phyloP scores from a whole-genome alignment of 306 rosid species.

The Vicia faba region DNA sequence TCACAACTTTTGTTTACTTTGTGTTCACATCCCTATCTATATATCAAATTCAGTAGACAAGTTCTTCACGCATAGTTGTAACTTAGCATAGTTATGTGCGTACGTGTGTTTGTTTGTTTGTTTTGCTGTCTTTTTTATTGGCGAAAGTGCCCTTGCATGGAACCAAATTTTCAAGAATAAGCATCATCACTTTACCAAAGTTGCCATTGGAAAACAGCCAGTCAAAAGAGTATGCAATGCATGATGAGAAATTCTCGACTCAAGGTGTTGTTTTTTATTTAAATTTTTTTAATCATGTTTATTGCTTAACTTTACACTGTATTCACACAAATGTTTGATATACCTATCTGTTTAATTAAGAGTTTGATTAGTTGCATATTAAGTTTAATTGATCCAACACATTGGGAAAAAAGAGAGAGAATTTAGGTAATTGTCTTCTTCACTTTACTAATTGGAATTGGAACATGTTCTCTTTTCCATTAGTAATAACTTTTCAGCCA shows the following conservation, averaged over 20 bases:
- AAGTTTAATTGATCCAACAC: background rate
- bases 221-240: background rate
- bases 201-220: background rate
- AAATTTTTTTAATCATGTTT: background rate
- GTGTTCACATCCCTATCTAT: no score
- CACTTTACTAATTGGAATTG: conserved; percentile 10
- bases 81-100: conserved; percentile 40
- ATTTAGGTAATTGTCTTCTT: conserved; percentile 3
- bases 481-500: conserved; percentile 14
- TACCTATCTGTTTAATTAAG: background rate
- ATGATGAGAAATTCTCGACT: background rate
- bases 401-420: background rate
- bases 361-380: conserved; percentile 4
- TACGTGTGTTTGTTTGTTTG: conserved; percentile 20
- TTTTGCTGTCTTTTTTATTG: conserved; percentile 5
- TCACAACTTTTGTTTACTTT: no score
- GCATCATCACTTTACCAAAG: background rate
- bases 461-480: conserved; percentile 20
- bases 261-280: background rate
- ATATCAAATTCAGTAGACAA: conserved; percentile 39
- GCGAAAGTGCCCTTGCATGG: conserved; percentile 61
- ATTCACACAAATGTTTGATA: background rate
- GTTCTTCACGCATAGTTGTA: conserved; percentile 72
- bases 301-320: background rate
- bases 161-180: conserved; percentile 31